Evolutionary conservation across 2,329 filamentous ascomycete genomes (phyloP), one percentile per base, ranked within the genome.

Genomic region (Rasamsonia emersonii): DNA sequence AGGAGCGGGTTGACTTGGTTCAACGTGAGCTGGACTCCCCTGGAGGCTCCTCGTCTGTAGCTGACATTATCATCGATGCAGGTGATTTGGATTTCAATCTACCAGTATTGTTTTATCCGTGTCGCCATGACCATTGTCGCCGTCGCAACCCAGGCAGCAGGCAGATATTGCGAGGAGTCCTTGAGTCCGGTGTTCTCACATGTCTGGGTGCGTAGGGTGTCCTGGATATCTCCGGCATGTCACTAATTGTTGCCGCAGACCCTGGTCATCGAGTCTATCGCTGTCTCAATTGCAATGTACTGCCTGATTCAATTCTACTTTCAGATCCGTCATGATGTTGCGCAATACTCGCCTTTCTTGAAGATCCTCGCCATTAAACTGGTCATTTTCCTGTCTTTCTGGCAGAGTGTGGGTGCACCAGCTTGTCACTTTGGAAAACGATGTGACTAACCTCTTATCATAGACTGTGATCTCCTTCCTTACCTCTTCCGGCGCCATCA

Each of bases 321-420:
- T 18, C 84, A 93, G 56, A 67, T 91, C 27, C 77, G 75, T 41
- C 61, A 68, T 1, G 74, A 83, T 37, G 68, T 93, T 16, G 68
- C 70, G 5, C 71, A 79, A 33, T 75, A 93, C 51, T 69, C 64
- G 11, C 82, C 85, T 0, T 81, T 89, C 43, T 59, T 89, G 42
- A 93, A 93, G 58, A 77, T 93, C 16, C 53, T 86, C 13, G 82
- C 84, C 49, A 91, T 94, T 61, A 93, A 93, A 59, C 70, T 93
- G 17, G 85, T 93, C 50, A 86, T 93, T 49, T 93, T 93, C 66
- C 71, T 94, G 44, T 86, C 80, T 20, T 93, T 93, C 58, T 93
- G 86, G 86, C 86, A 94, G 51, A 67, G 64, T 18, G 66, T 70
- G 47, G 43, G 61, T 44, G 28, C 4, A 11, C 11, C 9, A 11